Percentiles rank a stretch among this genome's conserved stretches.
phyloP scores from a whole-genome alignment of 2,329 filamentous ascomycete genomes.

The Emmonsiellopsis sp. region DNA sequence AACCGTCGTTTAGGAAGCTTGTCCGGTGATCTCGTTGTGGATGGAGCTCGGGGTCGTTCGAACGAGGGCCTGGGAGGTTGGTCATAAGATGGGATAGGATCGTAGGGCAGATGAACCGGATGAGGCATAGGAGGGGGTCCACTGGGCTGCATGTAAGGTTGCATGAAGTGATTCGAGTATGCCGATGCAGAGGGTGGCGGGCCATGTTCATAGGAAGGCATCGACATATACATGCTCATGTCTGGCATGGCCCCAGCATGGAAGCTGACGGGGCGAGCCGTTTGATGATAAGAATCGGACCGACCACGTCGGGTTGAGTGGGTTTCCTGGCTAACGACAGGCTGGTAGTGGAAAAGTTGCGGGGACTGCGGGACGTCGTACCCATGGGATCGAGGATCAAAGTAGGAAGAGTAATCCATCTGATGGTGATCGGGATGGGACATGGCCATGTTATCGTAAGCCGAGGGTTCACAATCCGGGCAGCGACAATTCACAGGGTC shows the following conservation, averaged over 20 bases:
- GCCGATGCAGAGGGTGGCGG: conserved; percentile 29
- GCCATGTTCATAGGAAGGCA: conserved; percentile 23
- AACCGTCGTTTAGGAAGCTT: conserved; percentile 20
- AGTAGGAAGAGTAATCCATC: conserved; percentile 21
- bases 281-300: conserved; percentile 27
- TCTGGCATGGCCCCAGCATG: conserved; percentile 24
- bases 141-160: conserved; percentile 24
- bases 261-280: conserved; percentile 29
- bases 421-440: conserved; percentile 22
- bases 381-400: conserved; percentile 5
- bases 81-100: conserved; percentile 3
- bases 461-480: conserved; percentile 28
- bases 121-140: conserved; percentile 8
- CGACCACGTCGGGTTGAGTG: conserved; percentile 17
- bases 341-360: conserved; percentile 19
- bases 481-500: conserved; percentile 23
- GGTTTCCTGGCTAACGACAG: conserved; percentile 19
- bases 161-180: conserved; percentile 24
- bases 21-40: conserved; percentile 26
- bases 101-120: conserved; percentile 9
- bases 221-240: conserved; percentile 18
- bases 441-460: conserved; percentile 5
- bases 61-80: conserved; percentile 3
- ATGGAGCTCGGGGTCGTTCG: conserved; percentile 24
- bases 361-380: conserved; percentile 21